phyloP scores from a whole-genome alignment of 1,284 basidiomycete species.

The Rhodofomes roseus region DNA sequence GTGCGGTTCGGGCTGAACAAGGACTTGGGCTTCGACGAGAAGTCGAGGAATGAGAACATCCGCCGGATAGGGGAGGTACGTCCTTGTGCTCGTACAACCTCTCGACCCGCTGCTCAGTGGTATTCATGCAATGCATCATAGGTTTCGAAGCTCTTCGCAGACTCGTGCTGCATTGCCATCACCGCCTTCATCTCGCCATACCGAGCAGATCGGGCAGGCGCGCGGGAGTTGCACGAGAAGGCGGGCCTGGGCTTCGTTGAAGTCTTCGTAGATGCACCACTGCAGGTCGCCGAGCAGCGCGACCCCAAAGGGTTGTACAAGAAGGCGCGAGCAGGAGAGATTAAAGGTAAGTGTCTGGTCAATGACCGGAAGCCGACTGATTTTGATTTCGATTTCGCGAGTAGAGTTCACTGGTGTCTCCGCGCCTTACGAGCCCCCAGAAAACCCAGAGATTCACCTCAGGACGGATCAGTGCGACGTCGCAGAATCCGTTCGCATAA shows the following conservation, averaged over 20 bases:
- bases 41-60: constrained; percentile 96
- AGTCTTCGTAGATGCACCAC: constrained; percentile 92
- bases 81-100: background rate
- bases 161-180: constrained; percentile 81
- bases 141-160: constrained; percentile 94
- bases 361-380: background rate
- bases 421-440: constrained; percentile 93
- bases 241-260: constrained; percentile 84
- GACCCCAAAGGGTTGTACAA: constrained; percentile 99
- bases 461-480: constrained; percentile 83
- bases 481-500: constrained; percentile 74
- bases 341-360: constrained; percentile 68
- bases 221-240: constrained; percentile 79
- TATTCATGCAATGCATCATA: constrained; percentile 33
- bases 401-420: constrained; percentile 98
- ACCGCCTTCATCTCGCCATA: constrained; percentile 99
- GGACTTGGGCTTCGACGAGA: constrained; percentile 95
- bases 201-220: constrained; percentile 81
- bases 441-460: constrained; percentile 89
- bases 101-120: background rate
- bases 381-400: background rate
- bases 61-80: constrained; percentile 92
- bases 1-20: constrained; percentile 97
- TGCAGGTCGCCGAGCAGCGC: constrained; percentile 84
- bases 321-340: constrained; percentile 93